Conservation (phyloP, 352 stramenopile genomes). For the Phytophthora fragariae region DNA sequence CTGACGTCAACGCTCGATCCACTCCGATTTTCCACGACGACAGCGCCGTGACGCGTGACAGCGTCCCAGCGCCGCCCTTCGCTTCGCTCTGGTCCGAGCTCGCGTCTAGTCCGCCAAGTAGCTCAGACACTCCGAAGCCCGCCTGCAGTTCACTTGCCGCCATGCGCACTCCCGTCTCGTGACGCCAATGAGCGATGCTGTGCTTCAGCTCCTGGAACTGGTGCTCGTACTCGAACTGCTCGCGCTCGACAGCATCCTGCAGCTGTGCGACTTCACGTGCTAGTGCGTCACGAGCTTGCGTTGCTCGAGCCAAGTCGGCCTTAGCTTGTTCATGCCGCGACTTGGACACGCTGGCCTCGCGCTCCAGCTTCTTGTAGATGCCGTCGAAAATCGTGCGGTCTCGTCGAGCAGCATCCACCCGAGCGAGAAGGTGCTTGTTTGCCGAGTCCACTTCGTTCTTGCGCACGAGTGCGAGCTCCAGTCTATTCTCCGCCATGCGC, state of each 20-base stretch:
- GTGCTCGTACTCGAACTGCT: slow-evolving; percentile 68
- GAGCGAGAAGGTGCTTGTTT: slow-evolving; percentile 77
- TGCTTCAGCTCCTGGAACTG: slow-evolving; percentile 71
- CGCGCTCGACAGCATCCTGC: slow-evolving; percentile 53
- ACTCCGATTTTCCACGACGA: slow-evolving; percentile 84
- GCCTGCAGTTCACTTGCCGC: slow-evolving; percentile 18
- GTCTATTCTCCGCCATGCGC: slow-evolving; percentile 71
- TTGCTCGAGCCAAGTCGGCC: slow-evolving; percentile 53
- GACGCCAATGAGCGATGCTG: slow-evolving; percentile 61
- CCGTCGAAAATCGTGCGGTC: slow-evolving; percentile 83
- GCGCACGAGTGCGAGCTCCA: slow-evolving; percentile 81
- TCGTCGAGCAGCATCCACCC: slow-evolving; percentile 74
- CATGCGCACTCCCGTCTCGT: slow-evolving; percentile 34
- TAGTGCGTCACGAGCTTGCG: slow-evolving; percentile 56
- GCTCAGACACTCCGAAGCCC: slow-evolving; percentile 23
- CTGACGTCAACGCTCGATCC: slow-evolving; percentile 60
- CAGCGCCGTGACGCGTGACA: slow-evolving; percentile 61
- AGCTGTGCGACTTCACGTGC: slow-evolving; percentile 56
- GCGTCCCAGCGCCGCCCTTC: slow-evolving; percentile 29
- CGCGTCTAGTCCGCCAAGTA: slow-evolving; percentile 19
- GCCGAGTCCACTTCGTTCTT: slow-evolving; percentile 86
- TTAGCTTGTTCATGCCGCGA: slow-evolving; percentile 54
- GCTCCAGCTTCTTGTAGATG: slow-evolving; percentile 89
- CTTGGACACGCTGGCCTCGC: slow-evolving; percentile 65
- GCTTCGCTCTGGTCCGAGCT: slow-evolving; percentile 36